Evolutionary conservation across 176 grass and related monocot genomes (phyloP), one percentile per base, ranked within the genome.

Genomic region (Aegilops longissima): DNA sequence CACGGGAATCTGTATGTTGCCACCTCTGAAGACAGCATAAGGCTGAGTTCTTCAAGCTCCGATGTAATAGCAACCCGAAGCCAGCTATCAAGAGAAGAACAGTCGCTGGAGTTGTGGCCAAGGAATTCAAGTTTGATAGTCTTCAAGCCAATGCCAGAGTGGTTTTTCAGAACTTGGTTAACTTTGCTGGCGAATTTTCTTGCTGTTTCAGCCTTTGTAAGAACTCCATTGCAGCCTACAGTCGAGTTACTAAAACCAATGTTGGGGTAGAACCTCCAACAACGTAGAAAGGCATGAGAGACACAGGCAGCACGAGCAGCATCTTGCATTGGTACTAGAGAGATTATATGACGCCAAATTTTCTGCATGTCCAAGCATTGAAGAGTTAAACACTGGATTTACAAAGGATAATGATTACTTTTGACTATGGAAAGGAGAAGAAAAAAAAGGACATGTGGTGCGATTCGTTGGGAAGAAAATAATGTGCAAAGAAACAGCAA

Each of bases 261-360:
- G 30, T 23, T 78, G 5, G 76, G 76, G n/a, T 31, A 56, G 30
- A 9, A 35, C 20, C 76, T 78, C 76, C 76, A 78, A 38, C 3
- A 39, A 61, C 3, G 9, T 61, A 16, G 54, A 61, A 78, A 78
- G 30, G 76, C 3, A 5, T 3, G 54, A 39, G 76, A 78, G 5
- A 78, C 52, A 29, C 76, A 61, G 10, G 76, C 31, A 78, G 76
- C 52, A 61, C 76, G 76, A 10, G 54, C 76, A 78, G 76, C 52
- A 39, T 78, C 76, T 78, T 58, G 33, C 54, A 78, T 61, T 36
- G 76, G 54, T 54, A 78, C 5, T 38, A 78, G 76, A 4, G 76
- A 78, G 34, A 23, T 10, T 78, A 78, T 62, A 78, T 78, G 30
- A 12, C 17, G 7, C 76, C 76, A 78, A 20, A 78, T 61, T 17